phyloP scores from a whole-genome alignment of 2,329 filamentous ascomycete genomes.

The Neofusicoccum sp. region DNA sequence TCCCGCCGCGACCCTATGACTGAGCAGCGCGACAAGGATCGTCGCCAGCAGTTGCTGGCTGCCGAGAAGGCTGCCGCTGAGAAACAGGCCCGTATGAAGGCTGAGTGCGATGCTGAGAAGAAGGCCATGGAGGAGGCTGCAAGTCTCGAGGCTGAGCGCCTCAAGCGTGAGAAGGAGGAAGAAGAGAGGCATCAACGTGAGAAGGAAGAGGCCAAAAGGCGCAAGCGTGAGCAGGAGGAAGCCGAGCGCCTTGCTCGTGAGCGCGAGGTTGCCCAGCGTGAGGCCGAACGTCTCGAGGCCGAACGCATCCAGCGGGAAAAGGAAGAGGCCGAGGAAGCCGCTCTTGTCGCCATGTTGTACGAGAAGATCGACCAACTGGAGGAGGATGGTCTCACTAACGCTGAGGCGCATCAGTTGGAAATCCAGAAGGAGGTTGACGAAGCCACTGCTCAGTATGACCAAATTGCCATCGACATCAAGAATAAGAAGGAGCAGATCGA shows the following conservation, averaged over 20 bases:
- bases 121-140: not conserved
- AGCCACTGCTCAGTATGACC: not conserved
- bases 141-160: not conserved
- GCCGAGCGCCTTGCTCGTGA: not conserved
- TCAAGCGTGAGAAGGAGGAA: not conserved
- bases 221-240: constrained; percentile 2
- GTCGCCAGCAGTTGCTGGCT: not conserved
- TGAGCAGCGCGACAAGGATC: not conserved
- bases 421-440: not conserved
- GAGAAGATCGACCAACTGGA: not conserved
- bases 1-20: not conserved
- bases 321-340: not conserved
- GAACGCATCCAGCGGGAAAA: not conserved
- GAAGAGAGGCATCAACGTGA: not conserved
- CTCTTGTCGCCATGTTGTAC: not conserved
- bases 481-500: not conserved
- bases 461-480: not conserved
- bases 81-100: not conserved
- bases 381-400: not conserved
- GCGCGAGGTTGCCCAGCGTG: not conserved
- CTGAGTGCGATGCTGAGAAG: not conserved
- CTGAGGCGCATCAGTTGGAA: not conserved
- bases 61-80: not conserved
- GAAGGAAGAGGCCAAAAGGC: not conserved
- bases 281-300: not conserved